A percentile compares a stretch with the other conserved stretches of the same genome.
phyloP scores from a whole-genome alignment of 2,329 filamentous ascomycete genomes.

The Aspergillus intermedius region DNA sequence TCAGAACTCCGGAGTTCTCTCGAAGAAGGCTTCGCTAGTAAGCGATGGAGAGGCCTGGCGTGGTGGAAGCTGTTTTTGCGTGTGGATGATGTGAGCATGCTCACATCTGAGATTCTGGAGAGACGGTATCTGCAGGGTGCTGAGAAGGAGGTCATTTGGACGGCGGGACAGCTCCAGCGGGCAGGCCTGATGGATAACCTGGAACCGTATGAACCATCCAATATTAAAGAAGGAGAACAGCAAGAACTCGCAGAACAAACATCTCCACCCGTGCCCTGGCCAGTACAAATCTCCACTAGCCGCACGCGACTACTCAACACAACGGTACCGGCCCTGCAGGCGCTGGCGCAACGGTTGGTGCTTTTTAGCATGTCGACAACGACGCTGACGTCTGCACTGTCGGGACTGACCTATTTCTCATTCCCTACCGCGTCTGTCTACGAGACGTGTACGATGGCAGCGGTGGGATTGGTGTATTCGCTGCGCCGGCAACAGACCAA shows the following conservation, averaged over 20 bases:
- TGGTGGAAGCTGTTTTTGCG: constrained; percentile 98
- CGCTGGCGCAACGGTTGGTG: constrained; percentile 66
- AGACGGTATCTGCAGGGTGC: constrained; percentile 70
- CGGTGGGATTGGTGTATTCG: constrained; percentile 53
- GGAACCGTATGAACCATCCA: constrained; percentile 11
- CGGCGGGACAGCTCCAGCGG: constrained; percentile 69
- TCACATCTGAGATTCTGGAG: constrained; percentile 70
- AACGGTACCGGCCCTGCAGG: constrained; percentile 64
- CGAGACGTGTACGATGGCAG: constrained; percentile 54
- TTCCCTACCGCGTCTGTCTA: constrained; percentile 47
- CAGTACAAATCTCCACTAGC: constrained; percentile 64
- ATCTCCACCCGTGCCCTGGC: constrained; percentile 51
- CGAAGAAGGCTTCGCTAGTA: constrained; percentile 68
- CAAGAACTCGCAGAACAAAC: constrained; percentile 4
- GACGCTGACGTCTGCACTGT: constrained; percentile 53
- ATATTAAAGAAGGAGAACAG: neutral
- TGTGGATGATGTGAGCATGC: constrained; percentile 82
- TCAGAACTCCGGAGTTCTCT: constrained; percentile 75
- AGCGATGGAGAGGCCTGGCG: constrained; percentile 68
- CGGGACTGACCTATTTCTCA: constrained; percentile 51
- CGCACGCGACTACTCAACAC: constrained; percentile 60
- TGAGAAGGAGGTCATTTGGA: constrained; percentile 74
- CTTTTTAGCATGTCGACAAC: constrained; percentile 69
- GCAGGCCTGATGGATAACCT: constrained; percentile 43
- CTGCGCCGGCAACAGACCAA: constrained; percentile 52